These are phyloP conservation scores for Pyrrhoderma noxium DNA, from an alignment of 1,284 basidiomycete genomes.

Conservation along the genomic window DNA sequence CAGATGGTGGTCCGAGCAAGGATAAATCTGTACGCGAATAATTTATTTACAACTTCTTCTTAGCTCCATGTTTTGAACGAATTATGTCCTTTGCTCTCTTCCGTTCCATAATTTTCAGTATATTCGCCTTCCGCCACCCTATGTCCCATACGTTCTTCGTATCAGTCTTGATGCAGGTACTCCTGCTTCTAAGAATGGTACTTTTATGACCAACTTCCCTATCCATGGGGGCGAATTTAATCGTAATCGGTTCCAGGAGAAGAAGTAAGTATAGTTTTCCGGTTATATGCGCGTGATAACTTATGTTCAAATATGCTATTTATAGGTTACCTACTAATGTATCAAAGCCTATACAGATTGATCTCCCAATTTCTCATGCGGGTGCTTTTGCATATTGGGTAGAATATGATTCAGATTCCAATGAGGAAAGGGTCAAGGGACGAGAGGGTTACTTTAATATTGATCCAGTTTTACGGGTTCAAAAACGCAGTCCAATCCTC, in stretches of 20 bases:
- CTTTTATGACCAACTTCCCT: slow-evolving; percentile 92
- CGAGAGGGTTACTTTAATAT: slow-evolving; percentile 93
- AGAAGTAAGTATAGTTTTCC: slow-evolving; percentile 54
- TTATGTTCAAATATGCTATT: not conserved
- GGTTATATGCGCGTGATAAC: slow-evolving; percentile 1
- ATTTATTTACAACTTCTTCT: slow-evolving; percentile 19
- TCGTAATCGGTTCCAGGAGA: slow-evolving; percentile 68
- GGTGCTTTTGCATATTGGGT: slow-evolving; percentile 93
- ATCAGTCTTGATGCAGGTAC: slow-evolving; percentile 87
- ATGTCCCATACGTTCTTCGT: slow-evolving; percentile 80
- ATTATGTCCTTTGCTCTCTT: slow-evolving; percentile 7
- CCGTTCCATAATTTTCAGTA: slow-evolving; percentile 48
- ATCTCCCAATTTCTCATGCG: slow-evolving; percentile 90
- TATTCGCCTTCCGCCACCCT: slow-evolving; percentile 89
- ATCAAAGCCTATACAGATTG: slow-evolving; percentile 84
- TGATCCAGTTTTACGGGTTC: slow-evolving; percentile 78
- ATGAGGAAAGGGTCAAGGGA: slow-evolving; percentile 60
- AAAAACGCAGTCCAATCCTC: slow-evolving; percentile 67
- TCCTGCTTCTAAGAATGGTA: slow-evolving; percentile 78
- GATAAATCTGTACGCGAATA: slow-evolving; percentile 61
- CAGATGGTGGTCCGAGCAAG: slow-evolving; percentile 84
- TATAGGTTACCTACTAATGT: slow-evolving; percentile 71
- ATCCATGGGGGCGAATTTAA: slow-evolving; percentile 83
- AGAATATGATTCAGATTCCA: slow-evolving; percentile 68
- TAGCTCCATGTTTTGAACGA: not conserved